A percentile compares a stretch with the other conserved stretches of the same genome.
These are phyloP conservation scores for Ilyonectria robusta DNA, from an alignment of 2,329 filamentous ascomycete species.

Conservation along the genomic window DNA sequence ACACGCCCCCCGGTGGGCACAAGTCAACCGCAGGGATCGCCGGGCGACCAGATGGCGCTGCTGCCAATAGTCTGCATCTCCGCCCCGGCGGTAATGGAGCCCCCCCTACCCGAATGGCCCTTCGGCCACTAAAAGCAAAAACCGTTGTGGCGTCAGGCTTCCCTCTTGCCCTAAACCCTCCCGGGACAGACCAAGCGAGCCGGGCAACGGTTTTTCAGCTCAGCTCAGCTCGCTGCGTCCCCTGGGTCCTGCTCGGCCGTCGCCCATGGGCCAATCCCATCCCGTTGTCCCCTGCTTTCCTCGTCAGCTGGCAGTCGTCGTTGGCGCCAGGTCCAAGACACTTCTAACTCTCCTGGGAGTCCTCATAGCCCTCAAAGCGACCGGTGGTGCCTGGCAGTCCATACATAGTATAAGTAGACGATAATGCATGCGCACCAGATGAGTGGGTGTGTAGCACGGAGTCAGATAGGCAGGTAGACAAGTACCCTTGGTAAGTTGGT, in stretches of 20 bases:
- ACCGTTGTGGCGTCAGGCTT: conserved; percentile 47
- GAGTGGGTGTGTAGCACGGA: background rate
- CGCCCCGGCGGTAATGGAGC: conserved; percentile 42
- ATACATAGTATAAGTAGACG: background rate
- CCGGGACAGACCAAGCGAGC: conserved; percentile 38
- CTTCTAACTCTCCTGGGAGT: conserved; percentile 11
- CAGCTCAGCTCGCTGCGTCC: conserved; percentile 33
- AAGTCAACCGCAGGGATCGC: conserved; percentile 28
- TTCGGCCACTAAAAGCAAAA: conserved; percentile 46
- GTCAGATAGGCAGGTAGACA: background rate
- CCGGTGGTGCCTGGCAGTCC: background rate
- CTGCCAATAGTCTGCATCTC: conserved; percentile 46
- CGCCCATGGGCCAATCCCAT: conserved; percentile 36
- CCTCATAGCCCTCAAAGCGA: background rate
- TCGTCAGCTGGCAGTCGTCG: conserved; percentile 14
- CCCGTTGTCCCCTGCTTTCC: conserved; percentile 29
- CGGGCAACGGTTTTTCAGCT: conserved; percentile 48
- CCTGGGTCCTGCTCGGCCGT: conserved; percentile 21
- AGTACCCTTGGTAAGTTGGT: background rate
- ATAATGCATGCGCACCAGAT: background rate
- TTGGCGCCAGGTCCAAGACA: conserved; percentile 13
- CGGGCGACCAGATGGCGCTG: conserved; percentile 38
- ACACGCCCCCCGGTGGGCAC: conserved; percentile 18
- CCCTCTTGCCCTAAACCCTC: conserved; percentile 38
- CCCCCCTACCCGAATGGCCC: conserved; percentile 32